These are phyloP conservation scores for Schwanniomyces polymorphus DNA, from an alignment of 805 yeast genomes.

Conservation along the genomic window DNA sequence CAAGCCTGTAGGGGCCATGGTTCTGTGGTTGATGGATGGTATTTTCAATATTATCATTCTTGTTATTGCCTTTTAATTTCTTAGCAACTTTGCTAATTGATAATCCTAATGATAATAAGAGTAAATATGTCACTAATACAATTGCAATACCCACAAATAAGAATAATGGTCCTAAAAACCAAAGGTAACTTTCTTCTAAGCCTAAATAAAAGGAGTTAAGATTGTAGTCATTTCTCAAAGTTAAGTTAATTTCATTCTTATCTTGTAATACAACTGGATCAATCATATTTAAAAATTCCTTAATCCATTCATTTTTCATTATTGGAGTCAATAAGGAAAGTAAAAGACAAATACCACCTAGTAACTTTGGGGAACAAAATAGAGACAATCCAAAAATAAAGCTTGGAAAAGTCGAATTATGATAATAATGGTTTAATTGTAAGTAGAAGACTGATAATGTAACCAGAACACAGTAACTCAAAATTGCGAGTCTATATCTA, in stretches of 20 bases:
- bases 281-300: constrained; percentile 37
- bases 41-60: background rate
- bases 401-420: constrained; percentile 28
- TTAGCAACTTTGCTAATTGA: constrained; percentile 1
- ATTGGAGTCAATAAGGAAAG: constrained; percentile 41
- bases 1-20: background rate
- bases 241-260: constrained; percentile 43
- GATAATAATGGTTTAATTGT: constrained; percentile 52
- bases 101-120: constrained; percentile 13
- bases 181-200: constrained; percentile 52
- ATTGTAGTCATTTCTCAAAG: constrained; percentile 28
- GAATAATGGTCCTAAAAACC: constrained; percentile 62
- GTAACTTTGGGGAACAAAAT: constrained; percentile 16
- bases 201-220: constrained; percentile 70
- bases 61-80: background rate
- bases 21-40: background rate
- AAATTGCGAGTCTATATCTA: constrained; percentile 73
- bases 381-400: constrained; percentile 38
- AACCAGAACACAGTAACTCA: constrained; percentile 67
- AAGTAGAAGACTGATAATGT: constrained; percentile 50
- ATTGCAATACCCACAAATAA: constrained; percentile 45
- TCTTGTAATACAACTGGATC: constrained; percentile 58
- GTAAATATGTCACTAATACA: constrained; percentile 36
- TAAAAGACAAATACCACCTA: constrained; percentile 17
- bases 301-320: constrained; percentile 32